Evolutionary conservation across 768 basidiomycete species (phyloP).

Genomic region (Piloderma croceum): DNA sequence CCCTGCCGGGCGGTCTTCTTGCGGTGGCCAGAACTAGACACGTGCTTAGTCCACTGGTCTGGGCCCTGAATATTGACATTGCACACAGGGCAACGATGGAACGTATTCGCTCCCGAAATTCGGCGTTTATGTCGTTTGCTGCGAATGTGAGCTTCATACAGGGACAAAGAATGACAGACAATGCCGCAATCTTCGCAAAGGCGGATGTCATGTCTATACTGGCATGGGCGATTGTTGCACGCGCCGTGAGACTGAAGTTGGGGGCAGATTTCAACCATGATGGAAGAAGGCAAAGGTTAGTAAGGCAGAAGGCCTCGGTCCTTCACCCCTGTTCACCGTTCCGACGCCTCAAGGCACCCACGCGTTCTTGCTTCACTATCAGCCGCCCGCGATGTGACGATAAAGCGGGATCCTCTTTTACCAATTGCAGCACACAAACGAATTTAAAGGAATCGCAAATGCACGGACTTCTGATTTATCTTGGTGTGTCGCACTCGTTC

Average conservation of each 20-base stretch:
- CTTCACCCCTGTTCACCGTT: no score
- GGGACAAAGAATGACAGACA: slow-evolving; percentile 21
- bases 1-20: slow-evolving; percentile 16
- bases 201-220: slow-evolving; percentile 29
- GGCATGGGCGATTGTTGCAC: slow-evolving; percentile 30
- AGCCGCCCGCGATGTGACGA: neutral
- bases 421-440: neutral
- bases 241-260: slow-evolving; percentile 30
- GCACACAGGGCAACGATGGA: slow-evolving; percentile 30
- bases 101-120: slow-evolving; percentile 17
- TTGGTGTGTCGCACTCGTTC: no score
- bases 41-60: slow-evolving; percentile 22
- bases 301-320: no score
- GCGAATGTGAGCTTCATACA: slow-evolving; percentile 25
- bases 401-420: neutral
- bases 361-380: neutral
- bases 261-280: slow-evolving; percentile 29
- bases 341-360: neutral
- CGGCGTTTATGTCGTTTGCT: slow-evolving; percentile 26
- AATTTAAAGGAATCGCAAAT: neutral
- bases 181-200: slow-evolving; percentile 36
- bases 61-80: slow-evolving; percentile 6
- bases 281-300: neutral
- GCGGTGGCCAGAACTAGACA: slow-evolving; percentile 5
- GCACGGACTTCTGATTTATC: neutral